Base-by-base conservation (phyloP, 2,329 filamentous ascomycete species). In the Pseudogymnoascus destructans region DNA sequence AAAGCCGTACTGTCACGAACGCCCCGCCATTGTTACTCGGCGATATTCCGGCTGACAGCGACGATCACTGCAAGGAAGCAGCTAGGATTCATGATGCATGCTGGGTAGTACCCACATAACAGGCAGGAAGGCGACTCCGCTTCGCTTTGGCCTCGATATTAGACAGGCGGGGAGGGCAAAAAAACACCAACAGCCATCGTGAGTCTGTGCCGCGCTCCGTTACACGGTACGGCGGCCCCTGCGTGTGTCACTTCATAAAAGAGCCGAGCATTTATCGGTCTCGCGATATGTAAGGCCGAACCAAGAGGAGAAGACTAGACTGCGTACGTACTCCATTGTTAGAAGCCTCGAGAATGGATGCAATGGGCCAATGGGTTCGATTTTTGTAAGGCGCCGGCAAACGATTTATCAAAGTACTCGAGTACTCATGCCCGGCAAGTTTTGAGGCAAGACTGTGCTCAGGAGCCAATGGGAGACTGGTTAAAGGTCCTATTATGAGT, bases 121-220 rank as follows among this genome's bases (percentile, higher is more conserved):
- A 52, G 42, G 23, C 23, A 52, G 23, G 42, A 52, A 30, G n/a
- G 23, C 19, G 5, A 52, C 23, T 52, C 42, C 42, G 25, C 42
- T 52, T 25, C 42, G 42, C 42, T 52, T 52, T 52, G 42, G 42
- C 42, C 42, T 52, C 42, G 25, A 30, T 52, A 52, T 52, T 52
- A 52, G 42, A 25, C 42, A 52, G 42, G 42, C 19, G 42, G 42
- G n/a, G 42, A 52, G 23, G 42, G 42, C 21, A 7, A 17, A 6
- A 15, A 38, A 9, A 30, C 21, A 27, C 42, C 23, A 30, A 30
- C 42, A 30, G 3, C 42, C 25, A 30, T 30, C 42, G 25, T 30
- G 23, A 23, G 42, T 30, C 42, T 52, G 42, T 52, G 42, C 42
- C 42, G 42, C 42, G 42, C 42, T 52, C 42, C 8, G 42, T 52